Evolutionary conservation across 2,329 filamentous ascomycete genomes (phyloP).

Genomic region (Oidium heveae): DNA sequence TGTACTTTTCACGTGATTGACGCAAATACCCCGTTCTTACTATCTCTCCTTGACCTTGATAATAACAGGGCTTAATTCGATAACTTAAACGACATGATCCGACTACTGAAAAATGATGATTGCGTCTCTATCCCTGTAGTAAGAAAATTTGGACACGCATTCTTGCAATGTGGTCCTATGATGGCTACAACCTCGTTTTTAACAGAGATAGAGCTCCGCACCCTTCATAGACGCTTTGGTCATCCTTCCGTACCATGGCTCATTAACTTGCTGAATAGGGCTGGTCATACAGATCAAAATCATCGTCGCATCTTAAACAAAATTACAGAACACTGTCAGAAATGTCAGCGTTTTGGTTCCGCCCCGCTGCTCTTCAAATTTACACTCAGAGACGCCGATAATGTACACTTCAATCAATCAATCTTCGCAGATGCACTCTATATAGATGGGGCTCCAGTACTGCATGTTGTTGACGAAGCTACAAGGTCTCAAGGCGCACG

Average conservation of each 20-base stretch:
- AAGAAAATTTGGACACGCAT: constrained; percentile 1
- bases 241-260: not conserved
- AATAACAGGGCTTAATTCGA: not conserved
- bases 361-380: constrained; percentile 1
- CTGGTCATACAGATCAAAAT: not conserved
- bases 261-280: not conserved
- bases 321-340: not conserved
- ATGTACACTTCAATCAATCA: constrained; percentile 1
- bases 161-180: not conserved
- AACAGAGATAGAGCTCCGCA: not conserved
- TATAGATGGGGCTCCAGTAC: not conserved
- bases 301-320: not conserved
- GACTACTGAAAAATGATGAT: not conserved
- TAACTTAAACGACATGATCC: not conserved
- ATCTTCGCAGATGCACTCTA: constrained; percentile 1
- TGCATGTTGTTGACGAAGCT: constrained; percentile 1
- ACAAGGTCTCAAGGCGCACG: constrained; percentile 1
- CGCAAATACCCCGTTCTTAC: not conserved
- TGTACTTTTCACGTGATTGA: not conserved
- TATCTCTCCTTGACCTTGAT: not conserved
- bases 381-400: not conserved
- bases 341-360: not conserved
- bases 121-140: not conserved
- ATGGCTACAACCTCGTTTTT: not conserved
- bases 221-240: not conserved